phyloP scores from a whole-genome alignment of 257 asterid genomes.

The Scutellaria baicalensis region DNA sequence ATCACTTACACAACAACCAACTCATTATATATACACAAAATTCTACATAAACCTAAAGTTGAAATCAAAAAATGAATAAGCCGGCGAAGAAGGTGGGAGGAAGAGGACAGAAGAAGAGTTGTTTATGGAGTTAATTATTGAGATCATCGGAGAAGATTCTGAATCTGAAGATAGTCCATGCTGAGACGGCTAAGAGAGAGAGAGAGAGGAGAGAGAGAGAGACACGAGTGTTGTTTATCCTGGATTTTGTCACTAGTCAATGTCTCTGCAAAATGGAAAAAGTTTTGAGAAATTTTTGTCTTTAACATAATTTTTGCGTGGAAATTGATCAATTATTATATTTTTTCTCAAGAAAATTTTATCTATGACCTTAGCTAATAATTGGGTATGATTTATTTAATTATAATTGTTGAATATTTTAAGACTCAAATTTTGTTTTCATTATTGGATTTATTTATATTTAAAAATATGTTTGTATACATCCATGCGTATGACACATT shows the following conservation, averaged over 20 bases:
- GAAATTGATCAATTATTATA: too few relatives aligned
- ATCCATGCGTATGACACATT: too few relatives aligned
- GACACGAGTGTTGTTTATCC: neutral
- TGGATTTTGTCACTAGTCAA: neutral
- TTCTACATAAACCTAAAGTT: neutral
- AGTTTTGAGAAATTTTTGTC: neutral
- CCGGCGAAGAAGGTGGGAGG: conserved; percentile 25
- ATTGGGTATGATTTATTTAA: too few relatives aligned
- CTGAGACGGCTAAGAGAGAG: conserved; percentile 23
- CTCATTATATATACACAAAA: conserved; percentile 3
- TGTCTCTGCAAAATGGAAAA: conserved; percentile 2
- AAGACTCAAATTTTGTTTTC: too few relatives aligned
- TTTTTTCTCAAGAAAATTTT: too few relatives aligned
- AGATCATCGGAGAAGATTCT: conserved; percentile 23
- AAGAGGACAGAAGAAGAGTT: conserved; percentile 15
- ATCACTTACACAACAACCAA: neutral
- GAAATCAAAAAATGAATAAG: neutral
- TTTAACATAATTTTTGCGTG: too few relatives aligned
- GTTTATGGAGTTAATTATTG: neutral
- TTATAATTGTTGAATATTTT: too few relatives aligned
- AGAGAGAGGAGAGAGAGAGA: neutral
- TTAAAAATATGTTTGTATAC: too few relatives aligned
- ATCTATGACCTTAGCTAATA: too few relatives aligned
- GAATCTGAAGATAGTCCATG: conserved; percentile 23
- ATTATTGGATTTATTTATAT: too few relatives aligned